phyloP scores from a whole-genome alignment of 345 rosid genomes.

The Mercurialis annua region DNA sequence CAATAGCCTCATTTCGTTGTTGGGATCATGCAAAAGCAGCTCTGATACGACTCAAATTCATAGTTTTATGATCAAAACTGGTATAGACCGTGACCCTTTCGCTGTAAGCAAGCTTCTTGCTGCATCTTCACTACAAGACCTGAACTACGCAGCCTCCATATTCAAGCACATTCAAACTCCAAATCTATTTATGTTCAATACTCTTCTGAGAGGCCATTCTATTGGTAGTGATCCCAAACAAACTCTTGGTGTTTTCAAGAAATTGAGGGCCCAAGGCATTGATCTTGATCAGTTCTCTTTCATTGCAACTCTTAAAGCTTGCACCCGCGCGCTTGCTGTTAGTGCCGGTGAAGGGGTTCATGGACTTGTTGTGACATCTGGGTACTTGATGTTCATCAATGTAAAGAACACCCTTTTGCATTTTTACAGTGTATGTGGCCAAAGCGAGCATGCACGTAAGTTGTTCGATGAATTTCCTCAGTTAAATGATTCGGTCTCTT shows the following conservation, averaged over 20 bases:
- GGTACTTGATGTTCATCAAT: conserved; percentile 38
- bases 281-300: conserved; percentile 58
- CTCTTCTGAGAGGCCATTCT: conserved; percentile 55
- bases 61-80: conserved; percentile 50
- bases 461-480: conserved; percentile 59
- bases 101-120: conserved; percentile 62
- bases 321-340: conserved; percentile 30
- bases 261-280: conserved; percentile 43
- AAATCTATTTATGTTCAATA: conserved; percentile 61
- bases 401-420: conserved; percentile 49
- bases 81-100: conserved; percentile 48
- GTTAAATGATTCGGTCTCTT: conserved; percentile 45
- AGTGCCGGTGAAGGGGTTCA: conserved; percentile 43
- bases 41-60: conserved; percentile 49
- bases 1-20: conserved; percentile 23
- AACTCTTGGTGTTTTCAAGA: conserved; percentile 50
- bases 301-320: conserved; percentile 48
- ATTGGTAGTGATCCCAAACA: conserved; percentile 40
- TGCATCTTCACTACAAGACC: conserved; percentile 42
- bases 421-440: conserved; percentile 36
- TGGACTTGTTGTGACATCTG: conserved; percentile 48
- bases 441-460: conserved; percentile 38
- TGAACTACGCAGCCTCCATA: conserved; percentile 53
- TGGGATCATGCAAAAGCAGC: conserved; percentile 35
- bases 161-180: conserved; percentile 40